Evolutionary conservation across 768 basidiomycete genomes (phyloP), one percentile per base, ranked within the genome.

Genomic region (Boletus barrowsii): DNA sequence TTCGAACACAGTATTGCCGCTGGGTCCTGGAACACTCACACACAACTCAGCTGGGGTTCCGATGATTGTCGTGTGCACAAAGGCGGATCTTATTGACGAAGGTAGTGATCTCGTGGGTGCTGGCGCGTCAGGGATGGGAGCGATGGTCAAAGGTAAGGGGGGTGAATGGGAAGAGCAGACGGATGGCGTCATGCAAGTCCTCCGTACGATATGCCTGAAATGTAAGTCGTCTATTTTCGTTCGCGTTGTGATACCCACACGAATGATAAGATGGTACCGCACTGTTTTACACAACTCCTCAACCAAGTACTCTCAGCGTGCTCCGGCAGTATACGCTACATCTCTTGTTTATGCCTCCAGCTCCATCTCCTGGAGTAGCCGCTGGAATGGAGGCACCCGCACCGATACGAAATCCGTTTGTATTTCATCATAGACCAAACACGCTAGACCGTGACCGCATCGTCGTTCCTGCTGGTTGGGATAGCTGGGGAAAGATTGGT

Each of bases 381-480:
- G 32, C 72, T 10, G 67, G 70, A 6, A 59, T 66, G 5, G 74
- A 78, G 14, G 69, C 71, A 11, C 67, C 74, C 0, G 72, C 77
- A 18, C 84, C 87, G 6, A 74, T 76, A 26, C 83, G 87, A 37
- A 90, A 91, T 62, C 83, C 86, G 2, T 97, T 98, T 73, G 87
- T 92, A 0, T 98, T 97, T 72, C 73, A 79, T 4, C 83, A 91
- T 51, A 87, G 89, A 60, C 88, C 97, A 2, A 98, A 98, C 67
- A 88, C 90, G 0, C 76, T 98, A 43, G 97, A 98, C 67, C 84
- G 97, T 32, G 95, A 98, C 64, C 86, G 83, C 13, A 87, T 98
- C 48, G 83, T 97, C 42, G 85, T 98, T 7, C 97, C 96, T 1
- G 83, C 92, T 2, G 97, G 97, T 1, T 99, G 97, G 97, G 97